These are phyloP conservation scores for Dysphania ambrosioides DNA, from an alignment of 148 eudicot genomes.

Conservation along the genomic window DNA sequence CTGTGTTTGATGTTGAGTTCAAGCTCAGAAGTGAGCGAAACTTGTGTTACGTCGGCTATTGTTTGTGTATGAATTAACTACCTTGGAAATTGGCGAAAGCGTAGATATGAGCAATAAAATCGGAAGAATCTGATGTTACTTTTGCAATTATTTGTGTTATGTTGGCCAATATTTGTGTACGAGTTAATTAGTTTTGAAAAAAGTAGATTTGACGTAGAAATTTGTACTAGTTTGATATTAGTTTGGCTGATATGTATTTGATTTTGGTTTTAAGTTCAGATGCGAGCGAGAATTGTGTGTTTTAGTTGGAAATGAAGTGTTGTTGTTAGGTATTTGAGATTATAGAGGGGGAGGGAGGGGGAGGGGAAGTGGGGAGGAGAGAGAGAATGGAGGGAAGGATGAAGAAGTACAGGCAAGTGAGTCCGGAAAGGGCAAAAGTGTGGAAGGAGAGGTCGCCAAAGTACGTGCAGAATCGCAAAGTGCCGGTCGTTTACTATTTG, in stretches of 20 bases:
- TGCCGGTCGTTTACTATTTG: slow-evolving; percentile 73
- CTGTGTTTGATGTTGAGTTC: not conserved
- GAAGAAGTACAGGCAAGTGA: slow-evolving; percentile 68
- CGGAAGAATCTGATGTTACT: not conserved
- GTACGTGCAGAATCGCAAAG: slow-evolving; percentile 60
- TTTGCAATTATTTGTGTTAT: not conserved
- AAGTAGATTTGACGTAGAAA: not conserved
- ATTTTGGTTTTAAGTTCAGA: not conserved
- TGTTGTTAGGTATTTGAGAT: slow-evolving; percentile 20
- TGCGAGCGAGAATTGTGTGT: not conserved
- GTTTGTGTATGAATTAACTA: not conserved
- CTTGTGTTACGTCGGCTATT: not conserved
- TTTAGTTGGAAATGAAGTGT: not conserved
- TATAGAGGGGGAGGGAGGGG: slow-evolving; percentile 4
- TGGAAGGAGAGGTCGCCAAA: slow-evolving; percentile 90
- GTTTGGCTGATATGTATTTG: slow-evolving; percentile 6
- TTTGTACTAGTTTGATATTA: not conserved
- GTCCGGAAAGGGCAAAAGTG: slow-evolving; percentile 92
- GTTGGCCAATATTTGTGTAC: not conserved
- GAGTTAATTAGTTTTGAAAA: not conserved
- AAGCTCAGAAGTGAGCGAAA: not conserved
- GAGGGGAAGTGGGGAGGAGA: slow-evolving; percentile 11
- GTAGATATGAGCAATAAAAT: not conserved
- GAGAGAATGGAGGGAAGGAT: slow-evolving; percentile 64
- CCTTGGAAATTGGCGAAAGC: not conserved